phyloP scores from a whole-genome alignment of 2,329 filamentous ascomycete genomes.

The Aureobasidium subglaciale region DNA sequence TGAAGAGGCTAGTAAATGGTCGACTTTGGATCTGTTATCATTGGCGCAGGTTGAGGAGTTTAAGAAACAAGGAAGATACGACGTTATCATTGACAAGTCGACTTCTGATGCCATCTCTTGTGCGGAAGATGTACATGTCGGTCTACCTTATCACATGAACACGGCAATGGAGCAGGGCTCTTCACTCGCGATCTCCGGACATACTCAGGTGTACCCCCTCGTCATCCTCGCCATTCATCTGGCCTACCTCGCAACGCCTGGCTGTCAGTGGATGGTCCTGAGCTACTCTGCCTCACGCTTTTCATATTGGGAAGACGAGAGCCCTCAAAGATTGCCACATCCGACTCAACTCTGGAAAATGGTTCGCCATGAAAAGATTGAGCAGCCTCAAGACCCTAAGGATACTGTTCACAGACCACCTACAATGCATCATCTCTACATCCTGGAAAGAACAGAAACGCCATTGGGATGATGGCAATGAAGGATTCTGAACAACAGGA shows the following conservation, averaged over 20 bases:
- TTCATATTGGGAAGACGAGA: not conserved
- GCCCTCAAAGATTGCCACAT: not conserved
- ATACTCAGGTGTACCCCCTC: not conserved
- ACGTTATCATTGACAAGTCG: conserved; percentile 3
- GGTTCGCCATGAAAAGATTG: not conserved
- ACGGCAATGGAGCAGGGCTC: not conserved
- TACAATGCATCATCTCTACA: not conserved
- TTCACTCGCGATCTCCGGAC: no score
- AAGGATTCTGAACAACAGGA: no score
- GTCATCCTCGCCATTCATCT: not conserved
- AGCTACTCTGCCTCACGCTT: conserved; percentile 2
- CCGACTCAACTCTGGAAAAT: not conserved
- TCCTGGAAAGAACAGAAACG: no score
- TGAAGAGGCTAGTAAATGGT: not conserved
- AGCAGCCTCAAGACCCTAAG: not conserved
- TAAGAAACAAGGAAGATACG: not conserved
- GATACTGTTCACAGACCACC: not conserved
- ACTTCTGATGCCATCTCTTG: conserved; percentile 3
- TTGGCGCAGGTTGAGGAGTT: not conserved
- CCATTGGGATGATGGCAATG: not conserved
- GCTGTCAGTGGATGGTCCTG: not conserved
- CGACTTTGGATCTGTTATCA: not conserved
- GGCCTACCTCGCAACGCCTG: not conserved
- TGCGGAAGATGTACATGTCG: not conserved
- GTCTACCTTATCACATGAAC: not conserved